Evolutionary conservation across 345 rosid genomes (phyloP).

Genomic region (Eucalyptus decipiens): DNA sequence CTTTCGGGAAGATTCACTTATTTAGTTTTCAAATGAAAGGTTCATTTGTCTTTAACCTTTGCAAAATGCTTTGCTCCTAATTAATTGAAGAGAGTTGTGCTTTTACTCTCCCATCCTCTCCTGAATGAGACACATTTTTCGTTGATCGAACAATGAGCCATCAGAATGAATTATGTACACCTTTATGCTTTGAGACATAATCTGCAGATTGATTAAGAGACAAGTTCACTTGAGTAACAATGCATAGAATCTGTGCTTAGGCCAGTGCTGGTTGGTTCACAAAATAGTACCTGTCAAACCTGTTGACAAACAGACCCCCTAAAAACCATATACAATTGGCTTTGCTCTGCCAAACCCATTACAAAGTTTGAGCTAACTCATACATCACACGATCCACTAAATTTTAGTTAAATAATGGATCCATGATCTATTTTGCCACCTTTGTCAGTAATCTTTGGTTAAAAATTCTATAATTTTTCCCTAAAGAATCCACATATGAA

Average conservation of each 20-base stretch:
- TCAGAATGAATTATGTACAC: not conserved
- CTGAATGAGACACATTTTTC: not conserved
- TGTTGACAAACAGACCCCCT: not conserved
- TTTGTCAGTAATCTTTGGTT: not conserved
- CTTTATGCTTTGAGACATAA: not conserved
- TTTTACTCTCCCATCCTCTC: not conserved
- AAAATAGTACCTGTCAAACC: not conserved
- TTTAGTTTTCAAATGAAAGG: not conserved
- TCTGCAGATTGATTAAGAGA: not conserved
- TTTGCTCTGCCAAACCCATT: not conserved
- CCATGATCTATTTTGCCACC: not conserved
- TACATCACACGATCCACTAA: not conserved
- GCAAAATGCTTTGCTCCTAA: not conserved
- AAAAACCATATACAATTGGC: not conserved
- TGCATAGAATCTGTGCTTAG: not conserved
- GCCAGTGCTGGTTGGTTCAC: not conserved
- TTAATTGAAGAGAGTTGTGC: not conserved
- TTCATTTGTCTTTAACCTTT: not conserved
- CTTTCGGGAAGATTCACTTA: not conserved
- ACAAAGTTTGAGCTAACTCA: not conserved
- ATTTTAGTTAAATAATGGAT: not conserved
- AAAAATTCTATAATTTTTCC: not conserved
- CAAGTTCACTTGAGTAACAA: not conserved
- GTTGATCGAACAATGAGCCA: not conserved
- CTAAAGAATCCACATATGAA: not conserved